Evolutionary conservation across 2,329 filamentous ascomycete species (phyloP).

Genomic region (Stenocarpella maydis): DNA sequence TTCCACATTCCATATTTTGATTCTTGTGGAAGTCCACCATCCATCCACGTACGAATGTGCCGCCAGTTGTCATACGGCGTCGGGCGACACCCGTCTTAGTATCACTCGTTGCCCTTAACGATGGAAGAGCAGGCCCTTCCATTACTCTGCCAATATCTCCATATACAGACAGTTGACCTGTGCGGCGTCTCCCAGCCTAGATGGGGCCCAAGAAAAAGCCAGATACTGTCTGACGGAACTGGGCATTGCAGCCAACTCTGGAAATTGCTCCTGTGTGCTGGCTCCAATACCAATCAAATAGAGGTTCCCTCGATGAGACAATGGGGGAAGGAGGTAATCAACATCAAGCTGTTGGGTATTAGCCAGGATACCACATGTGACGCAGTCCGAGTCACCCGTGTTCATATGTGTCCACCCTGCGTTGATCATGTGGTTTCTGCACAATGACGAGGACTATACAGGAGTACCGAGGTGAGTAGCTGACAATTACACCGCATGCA

Average conservation of each 20-base stretch:
- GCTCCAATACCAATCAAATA: background rate
- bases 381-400: too few relatives aligned
- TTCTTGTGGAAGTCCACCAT: background rate
- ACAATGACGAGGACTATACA: background rate
- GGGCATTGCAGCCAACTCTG: background rate
- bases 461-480: background rate
- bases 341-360: background rate
- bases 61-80: constrained; percentile 13
- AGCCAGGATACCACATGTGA: too few relatives aligned
- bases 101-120: constrained; percentile 5
- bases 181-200: constrained; percentile 2
- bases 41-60: background rate
- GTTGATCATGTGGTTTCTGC: too few relatives aligned
- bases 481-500: background rate
- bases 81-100: constrained; percentile 24
- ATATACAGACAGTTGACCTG: background rate
- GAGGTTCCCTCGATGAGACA: background rate
- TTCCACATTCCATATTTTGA: too few relatives aligned
- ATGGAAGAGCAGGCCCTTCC: background rate
- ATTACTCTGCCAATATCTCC: constrained; percentile 18
- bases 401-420: too few relatives aligned
- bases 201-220: background rate
- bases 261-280: background rate
- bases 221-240: constrained; percentile 9
- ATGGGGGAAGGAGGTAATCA: background rate